A percentile compares a stretch with the other conserved stretches of the same genome.
Evolutionary conservation across 352 stramenopile genomes (phyloP).

Genomic region (Bremia lactucae): DNA sequence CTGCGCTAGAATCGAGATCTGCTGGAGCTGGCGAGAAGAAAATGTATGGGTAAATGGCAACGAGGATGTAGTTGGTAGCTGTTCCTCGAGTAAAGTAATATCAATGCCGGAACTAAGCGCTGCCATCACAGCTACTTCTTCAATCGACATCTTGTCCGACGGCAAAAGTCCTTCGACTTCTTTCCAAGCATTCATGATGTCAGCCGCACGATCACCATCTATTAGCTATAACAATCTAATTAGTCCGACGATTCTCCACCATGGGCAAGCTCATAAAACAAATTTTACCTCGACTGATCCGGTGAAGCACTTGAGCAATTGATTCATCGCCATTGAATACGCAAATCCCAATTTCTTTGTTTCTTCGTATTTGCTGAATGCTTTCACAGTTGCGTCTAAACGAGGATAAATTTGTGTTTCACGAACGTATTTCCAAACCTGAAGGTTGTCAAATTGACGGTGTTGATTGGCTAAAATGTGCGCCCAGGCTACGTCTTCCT

Average conservation of each 20-base stretch:
- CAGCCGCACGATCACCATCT: constrained; percentile 34
- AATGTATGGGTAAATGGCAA: constrained; percentile 28
- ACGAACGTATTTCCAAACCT: constrained; percentile 73
- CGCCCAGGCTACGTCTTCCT: constrained; percentile 64
- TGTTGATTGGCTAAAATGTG: constrained; percentile 79
- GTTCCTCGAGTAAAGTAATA: constrained; percentile 51
- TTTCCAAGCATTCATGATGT: constrained; percentile 29
- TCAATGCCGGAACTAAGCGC: constrained; percentile 44
- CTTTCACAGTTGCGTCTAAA: constrained; percentile 46
- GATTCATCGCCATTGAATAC: constrained; percentile 67
- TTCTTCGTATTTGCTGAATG: constrained; percentile 44
- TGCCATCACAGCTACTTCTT: constrained; percentile 47
- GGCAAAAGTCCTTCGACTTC: constrained; percentile 18
- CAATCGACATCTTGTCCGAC: constrained; percentile 19
- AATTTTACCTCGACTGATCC: constrained; percentile 57
- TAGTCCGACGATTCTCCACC: too few relatives aligned
- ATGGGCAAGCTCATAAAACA: too few relatives aligned
- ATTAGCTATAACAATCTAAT: too few relatives aligned
- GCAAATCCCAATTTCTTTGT: constrained; percentile 69
- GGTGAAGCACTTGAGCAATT: constrained; percentile 76
- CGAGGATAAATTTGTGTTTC: constrained; percentile 74
- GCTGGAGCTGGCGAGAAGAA: constrained; percentile 28
- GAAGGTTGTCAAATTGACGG: constrained; percentile 73
- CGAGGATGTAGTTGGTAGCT: constrained; percentile 28
- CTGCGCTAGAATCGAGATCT: constrained; percentile 18